phyloP scores from a whole-genome alignment of 2,329 filamentous ascomycete species.

The Sordariomycetes sp. region DNA sequence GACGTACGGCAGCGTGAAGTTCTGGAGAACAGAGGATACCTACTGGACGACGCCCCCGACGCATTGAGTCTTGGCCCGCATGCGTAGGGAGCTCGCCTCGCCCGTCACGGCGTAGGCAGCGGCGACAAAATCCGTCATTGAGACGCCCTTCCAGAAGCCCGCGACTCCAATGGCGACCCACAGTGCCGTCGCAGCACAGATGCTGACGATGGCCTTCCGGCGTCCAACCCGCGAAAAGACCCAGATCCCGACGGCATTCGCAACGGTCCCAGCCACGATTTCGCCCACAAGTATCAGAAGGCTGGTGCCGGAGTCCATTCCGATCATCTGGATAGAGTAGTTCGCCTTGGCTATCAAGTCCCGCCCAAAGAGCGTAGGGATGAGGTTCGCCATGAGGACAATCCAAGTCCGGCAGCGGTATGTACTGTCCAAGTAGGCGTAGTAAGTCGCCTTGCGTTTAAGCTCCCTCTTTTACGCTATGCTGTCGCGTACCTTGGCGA shows the following conservation, averaged over 20 bases:
- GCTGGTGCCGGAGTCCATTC: slow-evolving; percentile 15
- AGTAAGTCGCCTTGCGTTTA: slow-evolving; percentile 19
- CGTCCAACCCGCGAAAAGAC: slow-evolving; percentile 12
- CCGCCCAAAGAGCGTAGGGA: slow-evolving; percentile 31
- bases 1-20: slow-evolving; percentile 27
- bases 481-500: slow-evolving; percentile 11
- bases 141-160: slow-evolving; percentile 1
- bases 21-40: slow-evolving; percentile 23
- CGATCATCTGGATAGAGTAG: slow-evolving; percentile 23
- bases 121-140: slow-evolving; percentile 14
- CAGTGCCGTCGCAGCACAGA: background rate
- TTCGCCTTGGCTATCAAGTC: slow-evolving; percentile 26
- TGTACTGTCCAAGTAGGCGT: slow-evolving; percentile 26
- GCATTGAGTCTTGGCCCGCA: slow-evolving; percentile 28
- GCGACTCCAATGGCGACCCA: slow-evolving; percentile 19
- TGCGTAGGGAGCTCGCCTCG: slow-evolving; percentile 26
- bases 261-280: slow-evolving; percentile 27
- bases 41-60: slow-evolving; percentile 27
- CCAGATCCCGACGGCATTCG: slow-evolving; percentile 29
- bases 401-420: slow-evolving; percentile 28
- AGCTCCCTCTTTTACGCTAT: background rate
- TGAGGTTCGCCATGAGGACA: slow-evolving; percentile 20
- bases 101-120: slow-evolving; percentile 21
- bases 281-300: slow-evolving; percentile 31
- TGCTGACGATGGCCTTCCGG: background rate